phyloP scores from a whole-genome alignment of 1,284 basidiomycete species.

The Rhodofomes roseus region DNA sequence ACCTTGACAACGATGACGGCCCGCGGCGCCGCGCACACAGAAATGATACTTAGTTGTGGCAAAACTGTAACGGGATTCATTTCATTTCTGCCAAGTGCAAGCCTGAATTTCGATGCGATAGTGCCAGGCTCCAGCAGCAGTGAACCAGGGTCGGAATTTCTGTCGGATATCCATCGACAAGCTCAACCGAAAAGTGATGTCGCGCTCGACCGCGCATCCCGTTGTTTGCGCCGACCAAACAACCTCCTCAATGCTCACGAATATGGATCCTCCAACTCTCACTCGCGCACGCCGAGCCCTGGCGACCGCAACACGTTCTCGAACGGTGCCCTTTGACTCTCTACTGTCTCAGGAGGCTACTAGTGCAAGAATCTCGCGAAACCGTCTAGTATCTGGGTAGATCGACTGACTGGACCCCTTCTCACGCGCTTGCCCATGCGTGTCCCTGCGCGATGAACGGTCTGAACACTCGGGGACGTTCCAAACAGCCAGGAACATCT shows the following conservation, averaged over 20 bases:
- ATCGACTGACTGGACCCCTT: constrained; percentile 34
- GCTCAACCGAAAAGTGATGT: too few relatives aligned
- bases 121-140: too few relatives aligned
- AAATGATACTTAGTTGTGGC: too few relatives aligned
- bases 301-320: constrained; percentile 1
- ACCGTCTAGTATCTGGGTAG: constrained; percentile 57
- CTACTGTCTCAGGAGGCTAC: background rate
- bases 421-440: constrained; percentile 16
- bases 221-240: constrained; percentile 30
- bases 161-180: too few relatives aligned
- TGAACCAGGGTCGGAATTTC: too few relatives aligned
- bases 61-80: too few relatives aligned
- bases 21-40: too few relatives aligned
- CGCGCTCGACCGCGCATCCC: background rate
- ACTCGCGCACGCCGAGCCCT: constrained; percentile 19
- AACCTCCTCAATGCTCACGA: constrained; percentile 24
- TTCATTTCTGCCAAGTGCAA: too few relatives aligned
- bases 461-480: constrained; percentile 19
- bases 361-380: constrained; percentile 48
- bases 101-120: too few relatives aligned
- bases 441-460: constrained; percentile 16
- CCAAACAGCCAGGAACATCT: background rate
- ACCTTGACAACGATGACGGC: too few relatives aligned
- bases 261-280: constrained; percentile 22
- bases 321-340: background rate